Base-by-base conservation (phyloP, 1,284 basidiomycete genomes). In the Cryptococcus hybrid region DNA sequence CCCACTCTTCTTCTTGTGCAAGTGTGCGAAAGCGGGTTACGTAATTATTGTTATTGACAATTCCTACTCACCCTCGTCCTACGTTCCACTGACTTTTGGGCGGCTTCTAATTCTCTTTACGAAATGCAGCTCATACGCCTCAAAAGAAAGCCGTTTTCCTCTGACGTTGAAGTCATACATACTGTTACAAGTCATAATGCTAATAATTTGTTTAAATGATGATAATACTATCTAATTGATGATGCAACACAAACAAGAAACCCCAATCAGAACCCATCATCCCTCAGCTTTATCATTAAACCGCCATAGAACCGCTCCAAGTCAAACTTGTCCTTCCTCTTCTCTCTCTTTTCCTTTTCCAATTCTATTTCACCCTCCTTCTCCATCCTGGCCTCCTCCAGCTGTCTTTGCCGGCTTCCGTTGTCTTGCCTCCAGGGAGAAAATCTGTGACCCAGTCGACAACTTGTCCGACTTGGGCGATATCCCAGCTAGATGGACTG, bases 271-370 rank as follows among this genome's bases (percentile, higher is more conserved):
- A 71, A 72, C 36, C 77, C 77, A 56, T 77, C 77, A 51, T 77
- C 73, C 37, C 71, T 63, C 59, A 78, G 57, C 56, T 77, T 75
- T 47, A 78, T 61, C 72, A 78, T 76, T 46, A 79, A 60, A 7
- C 74, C 78, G 11, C 78, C 73, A 61, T 79, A 79, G 54, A 79
- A 79, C 56, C 72, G 67, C 8, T 64, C 70, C 36, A 79, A 58
- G 55, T 79, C 77, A 61, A 79, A 79, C 60, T 76, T 74, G 42
- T 76, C 70, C 61, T 68, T 69, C 58, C 68, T 67, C 61, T 63
- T 69, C 60, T 68, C 38, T 59, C 60, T 52, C 60, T 57, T 38
- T 52, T 56, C 56, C 43, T 48, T 50, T 42, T 39, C 15, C 34
- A 38, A 44, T 18, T 37, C 46, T 47, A 47, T 56, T 35, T 38